A percentile compares a stretch with the other conserved stretches of the same genome.
These are phyloP conservation scores for Pseudogymnoascus sp. DNA, from an alignment of 2,329 filamentous ascomycete species.

Conservation along the genomic window DNA sequence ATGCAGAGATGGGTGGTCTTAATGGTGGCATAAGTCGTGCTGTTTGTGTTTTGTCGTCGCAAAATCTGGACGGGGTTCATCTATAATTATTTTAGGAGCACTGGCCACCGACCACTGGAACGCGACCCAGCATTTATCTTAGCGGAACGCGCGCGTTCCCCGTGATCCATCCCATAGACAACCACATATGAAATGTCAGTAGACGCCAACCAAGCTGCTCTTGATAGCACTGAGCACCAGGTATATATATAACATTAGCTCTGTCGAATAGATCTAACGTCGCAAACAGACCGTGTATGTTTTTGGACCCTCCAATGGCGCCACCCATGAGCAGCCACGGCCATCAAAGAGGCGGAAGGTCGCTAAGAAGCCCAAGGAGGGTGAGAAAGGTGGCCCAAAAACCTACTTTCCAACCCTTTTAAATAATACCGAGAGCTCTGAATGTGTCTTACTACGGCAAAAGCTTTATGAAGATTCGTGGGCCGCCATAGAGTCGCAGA, in stretches of 20 bases:
- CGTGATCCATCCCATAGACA: slow-evolving; percentile 1
- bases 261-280: not conserved
- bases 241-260: slow-evolving; percentile 16
- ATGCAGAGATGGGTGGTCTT: slow-evolving; percentile 6
- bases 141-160: slow-evolving; percentile 1
- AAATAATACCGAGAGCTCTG: slow-evolving; percentile 44
- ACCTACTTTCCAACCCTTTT: slow-evolving; percentile 45
- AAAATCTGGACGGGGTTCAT: not conserved
- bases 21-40: slow-evolving; percentile 10
- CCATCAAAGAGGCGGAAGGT: slow-evolving; percentile 32
- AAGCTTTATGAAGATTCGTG: slow-evolving; percentile 57
- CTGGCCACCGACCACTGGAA: not conserved
- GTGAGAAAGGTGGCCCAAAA: not conserved
- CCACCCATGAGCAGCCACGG: slow-evolving; percentile 32
- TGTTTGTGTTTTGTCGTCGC: slow-evolving; percentile 1
- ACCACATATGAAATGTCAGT: slow-evolving; percentile 25
- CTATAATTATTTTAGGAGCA: slow-evolving; percentile 4
- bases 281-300: slow-evolving; percentile 51
- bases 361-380: slow-evolving; percentile 17
- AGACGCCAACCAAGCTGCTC: slow-evolving; percentile 21
- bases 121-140: not conserved
- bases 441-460: slow-evolving; percentile 47
- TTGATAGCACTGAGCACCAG: slow-evolving; percentile 28
- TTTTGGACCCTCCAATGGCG: slow-evolving; percentile 44
- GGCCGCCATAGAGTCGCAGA: slow-evolving; percentile 54